Evolutionary conservation across 257 asterid species (phyloP).

Genomic region (Salvia hispanica): DNA sequence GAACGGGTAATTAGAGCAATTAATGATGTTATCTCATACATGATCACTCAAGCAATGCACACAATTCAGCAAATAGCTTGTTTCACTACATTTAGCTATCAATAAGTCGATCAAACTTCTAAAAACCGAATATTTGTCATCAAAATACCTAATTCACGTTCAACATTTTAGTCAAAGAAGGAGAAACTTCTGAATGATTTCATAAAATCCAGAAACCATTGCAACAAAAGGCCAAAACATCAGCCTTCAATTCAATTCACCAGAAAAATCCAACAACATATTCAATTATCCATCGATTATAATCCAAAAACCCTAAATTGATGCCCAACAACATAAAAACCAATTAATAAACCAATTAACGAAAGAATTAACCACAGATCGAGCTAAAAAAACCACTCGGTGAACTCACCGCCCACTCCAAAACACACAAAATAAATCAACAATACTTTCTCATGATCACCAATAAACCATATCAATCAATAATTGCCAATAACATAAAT

Average conservation of each 20-base stretch:
- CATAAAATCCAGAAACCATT: not conserved
- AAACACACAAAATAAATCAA: not conserved
- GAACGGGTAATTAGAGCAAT: too few relatives aligned
- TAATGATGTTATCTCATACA: too few relatives aligned
- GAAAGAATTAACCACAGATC: not conserved
- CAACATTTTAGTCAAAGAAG: not conserved
- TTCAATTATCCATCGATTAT: not conserved
- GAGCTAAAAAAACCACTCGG: not conserved
- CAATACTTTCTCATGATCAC: constrained; percentile 78
- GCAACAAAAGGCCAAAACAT: not conserved
- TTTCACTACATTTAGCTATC: not conserved
- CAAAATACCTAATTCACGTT: not conserved
- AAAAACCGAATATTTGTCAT: not conserved
- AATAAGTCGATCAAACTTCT: not conserved
- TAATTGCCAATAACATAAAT: not conserved
- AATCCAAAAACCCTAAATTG: not conserved
- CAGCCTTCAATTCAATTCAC: not conserved
- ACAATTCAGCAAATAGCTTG: not conserved
- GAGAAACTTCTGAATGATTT: too few relatives aligned
- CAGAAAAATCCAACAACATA: not conserved
- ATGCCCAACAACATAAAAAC: not conserved
- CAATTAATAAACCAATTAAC: not conserved
- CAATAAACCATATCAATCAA: constrained; percentile 7
- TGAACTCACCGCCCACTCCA: not conserved
- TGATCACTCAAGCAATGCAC: not conserved